A percentile compares a stretch with the other conserved stretches of the same genome.
phyloP scores from a whole-genome alignment of 352 stramenopile genomes.

The Discostella stelligera region DNA sequence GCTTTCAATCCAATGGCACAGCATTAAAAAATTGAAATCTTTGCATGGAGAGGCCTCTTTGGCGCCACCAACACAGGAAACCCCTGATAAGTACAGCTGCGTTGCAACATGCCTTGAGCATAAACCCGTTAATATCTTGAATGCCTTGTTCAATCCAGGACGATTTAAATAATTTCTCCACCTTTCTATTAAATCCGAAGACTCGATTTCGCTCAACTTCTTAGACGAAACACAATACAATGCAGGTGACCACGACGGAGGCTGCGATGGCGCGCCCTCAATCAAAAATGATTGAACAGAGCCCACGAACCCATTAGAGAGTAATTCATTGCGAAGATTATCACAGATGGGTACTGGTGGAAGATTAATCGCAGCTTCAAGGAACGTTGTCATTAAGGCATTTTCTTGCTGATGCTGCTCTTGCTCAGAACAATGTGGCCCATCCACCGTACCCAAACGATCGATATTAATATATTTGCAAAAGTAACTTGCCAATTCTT shows the following conservation, averaged over 20 bases:
- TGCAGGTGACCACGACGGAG: slow-evolving; percentile 67
- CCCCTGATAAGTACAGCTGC: slow-evolving; percentile 48
- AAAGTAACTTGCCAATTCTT: slow-evolving; percentile 72
- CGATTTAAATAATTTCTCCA: slow-evolving; percentile 68
- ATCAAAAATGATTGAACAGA: slow-evolving; percentile 58
- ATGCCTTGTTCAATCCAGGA: slow-evolving; percentile 56
- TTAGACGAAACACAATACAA: slow-evolving; percentile 58
- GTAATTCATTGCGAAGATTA: slow-evolving; percentile 65
- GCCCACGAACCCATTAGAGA: slow-evolving; percentile 69
- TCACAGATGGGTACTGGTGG: slow-evolving; percentile 74
- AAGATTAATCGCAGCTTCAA: slow-evolving; percentile 73
- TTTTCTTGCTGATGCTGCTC: slow-evolving; percentile 21
- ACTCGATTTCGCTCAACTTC: slow-evolving; percentile 25
- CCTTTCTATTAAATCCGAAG: slow-evolving; percentile 37
- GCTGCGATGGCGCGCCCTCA: slow-evolving; percentile 53
- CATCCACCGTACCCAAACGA: slow-evolving; percentile 30
- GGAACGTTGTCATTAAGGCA: slow-evolving; percentile 78
- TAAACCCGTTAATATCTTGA: slow-evolving; percentile 74
- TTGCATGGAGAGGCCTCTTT: neutral
- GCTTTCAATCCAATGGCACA: slow-evolving; percentile 78
- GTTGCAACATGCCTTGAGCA: slow-evolving; percentile 62
- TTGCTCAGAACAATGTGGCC: slow-evolving; percentile 5
- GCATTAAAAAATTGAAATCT: slow-evolving; percentile 43
- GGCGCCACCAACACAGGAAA: neutral
- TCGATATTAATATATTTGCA: slow-evolving; percentile 59